Conservation (phyloP, 164 flowering plant species). For the Euptelea pleiosperma region DNA sequence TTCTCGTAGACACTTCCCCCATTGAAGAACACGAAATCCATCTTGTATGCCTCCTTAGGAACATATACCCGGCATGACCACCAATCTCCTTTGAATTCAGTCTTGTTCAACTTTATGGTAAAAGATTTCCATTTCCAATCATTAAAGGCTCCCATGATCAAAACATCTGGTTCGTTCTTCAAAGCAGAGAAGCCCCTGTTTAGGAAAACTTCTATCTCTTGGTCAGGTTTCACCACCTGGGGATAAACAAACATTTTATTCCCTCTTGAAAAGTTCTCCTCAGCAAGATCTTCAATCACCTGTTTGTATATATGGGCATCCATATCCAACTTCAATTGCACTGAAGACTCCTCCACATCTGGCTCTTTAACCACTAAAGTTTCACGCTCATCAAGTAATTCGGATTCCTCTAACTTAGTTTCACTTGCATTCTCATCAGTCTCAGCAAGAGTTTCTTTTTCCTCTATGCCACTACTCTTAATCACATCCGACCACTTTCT, state of each 20-base stretch:
- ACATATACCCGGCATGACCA: conserved; percentile 88
- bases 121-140: conserved; percentile 95
- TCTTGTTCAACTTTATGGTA: conserved; percentile 59
- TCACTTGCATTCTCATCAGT: conserved; percentile 16
- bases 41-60: conserved; percentile 82
- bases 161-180: conserved; percentile 55
- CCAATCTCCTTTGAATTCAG: conserved; percentile 76
- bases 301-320: conserved; percentile 39
- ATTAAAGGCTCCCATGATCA: conserved; percentile 94
- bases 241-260: conserved; percentile 72
- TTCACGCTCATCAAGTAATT: conserved; percentile 9
- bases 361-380: conserved; percentile 10
- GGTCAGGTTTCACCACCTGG: conserved; percentile 56
- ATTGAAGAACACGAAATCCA: conserved; percentile 89
- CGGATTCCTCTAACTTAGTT: conserved; percentile 12
- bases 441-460: conserved; percentile 9
- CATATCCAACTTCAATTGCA: conserved; percentile 37
- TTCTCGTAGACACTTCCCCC: conserved; percentile 82
- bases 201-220: conserved; percentile 70
- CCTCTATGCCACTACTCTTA: conserved; percentile 12
- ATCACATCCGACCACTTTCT: conserved; percentile 14
- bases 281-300: conserved; percentile 58
- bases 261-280: conserved; percentile 46
- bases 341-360: conserved; percentile 16
- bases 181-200: conserved; percentile 69